Base-by-base conservation (phyloP, 371 early-diverging fungal species). In the Mucor circinelloides region DNA sequence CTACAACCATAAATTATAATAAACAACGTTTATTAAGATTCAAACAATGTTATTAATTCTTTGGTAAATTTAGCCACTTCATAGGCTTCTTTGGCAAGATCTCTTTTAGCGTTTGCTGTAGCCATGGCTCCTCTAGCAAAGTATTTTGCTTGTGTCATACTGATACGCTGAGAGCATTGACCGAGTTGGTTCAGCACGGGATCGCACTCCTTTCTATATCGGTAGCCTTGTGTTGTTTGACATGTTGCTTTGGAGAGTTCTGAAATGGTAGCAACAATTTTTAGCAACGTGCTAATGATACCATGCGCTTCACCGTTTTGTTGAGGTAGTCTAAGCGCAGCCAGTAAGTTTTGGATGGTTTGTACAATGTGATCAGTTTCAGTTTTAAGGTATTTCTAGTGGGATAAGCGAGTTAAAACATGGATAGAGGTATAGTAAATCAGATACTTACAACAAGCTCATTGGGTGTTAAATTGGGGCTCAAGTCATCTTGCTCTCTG, bases 61-160 rank as follows among this genome's bases (percentile, higher is more conserved):
- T 93, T 92, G 21, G 91, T 91, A 64, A 76, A 88, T 75, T 95
- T 95, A 10, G 96, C 97, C 71, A 98, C 93, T 73, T 98, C 97
- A 75, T 94, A 95, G 27, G 91, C 82, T 15, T 93, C 94, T 61
- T 91, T 89, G 10, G 95, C 95, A 66, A 98, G 77, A 70, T 91
- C 85, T 67, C 95, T 94, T 77, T 95, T 97, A 56, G 88, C 84
- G 70, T 85, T 89, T 25, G 90, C 84, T 32, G 82, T 77, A 34
- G 85, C 82, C 21, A 32, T 46, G 3, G 67, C 54, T 19, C 67
- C 72, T 30, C 56, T 23, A 15, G 19, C 42, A 50, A 68, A 67
- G 15, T 57, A 32, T 10, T 60, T 59, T 2, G 21, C 6, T 60
- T 71, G 72, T 17, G 67, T 59, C 21, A 19, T 25, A 27, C n/a